Percentiles rank a stretch among this genome's conserved stretches.
These are phyloP conservation scores for Hortaea sp. DNA, from an alignment of 2,329 filamentous ascomycete species.

Conservation along the genomic window DNA sequence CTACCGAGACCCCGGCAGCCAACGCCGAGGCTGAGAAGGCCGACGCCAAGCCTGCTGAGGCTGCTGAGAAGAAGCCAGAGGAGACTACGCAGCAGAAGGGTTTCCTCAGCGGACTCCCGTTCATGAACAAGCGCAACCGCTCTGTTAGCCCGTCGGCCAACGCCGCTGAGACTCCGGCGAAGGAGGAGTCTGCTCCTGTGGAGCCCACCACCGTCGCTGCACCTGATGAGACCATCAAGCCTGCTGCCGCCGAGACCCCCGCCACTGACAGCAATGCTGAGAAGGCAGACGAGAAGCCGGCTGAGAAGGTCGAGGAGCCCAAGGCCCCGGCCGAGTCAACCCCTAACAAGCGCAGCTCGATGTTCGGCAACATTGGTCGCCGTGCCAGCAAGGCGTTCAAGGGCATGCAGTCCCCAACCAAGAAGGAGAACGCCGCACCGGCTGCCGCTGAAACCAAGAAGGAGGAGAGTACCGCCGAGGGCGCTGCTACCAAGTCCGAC, in stretches of 20 bases:
- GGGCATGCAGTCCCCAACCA: slow-evolving; percentile 18
- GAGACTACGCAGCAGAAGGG: slow-evolving; percentile 30
- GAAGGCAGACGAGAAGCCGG: background rate
- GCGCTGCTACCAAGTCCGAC: slow-evolving; percentile 3
- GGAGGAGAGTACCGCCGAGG: slow-evolving; percentile 7
- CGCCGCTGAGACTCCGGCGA: slow-evolving; percentile 22
- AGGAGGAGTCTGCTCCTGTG: slow-evolving; percentile 16
- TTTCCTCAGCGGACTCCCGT: slow-evolving; percentile 22
- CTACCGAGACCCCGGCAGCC: background rate
- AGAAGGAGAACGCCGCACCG: slow-evolving; percentile 19
- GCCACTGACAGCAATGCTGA: background rate
- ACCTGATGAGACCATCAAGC: slow-evolving; percentile 11
- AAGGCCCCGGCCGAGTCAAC: slow-evolving; percentile 4
- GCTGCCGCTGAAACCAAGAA: slow-evolving; percentile 12
- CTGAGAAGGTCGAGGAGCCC: slow-evolving; percentile 12
- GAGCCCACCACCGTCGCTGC: slow-evolving; percentile 12
- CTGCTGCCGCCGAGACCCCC: background rate
- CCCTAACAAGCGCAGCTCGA: slow-evolving; percentile 23
- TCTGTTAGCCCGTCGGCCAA: slow-evolving; percentile 26
- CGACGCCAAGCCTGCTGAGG: slow-evolving; percentile 18
- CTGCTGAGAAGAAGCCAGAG: slow-evolving; percentile 29
- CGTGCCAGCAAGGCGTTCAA: slow-evolving; percentile 27
- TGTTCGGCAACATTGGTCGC: slow-evolving; percentile 24
- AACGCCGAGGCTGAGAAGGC: slow-evolving; percentile 3
- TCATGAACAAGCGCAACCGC: slow-evolving; percentile 24